Conservation (phyloP, 768 basidiomycete genomes). For the Boletus vinaceobasis region DNA sequence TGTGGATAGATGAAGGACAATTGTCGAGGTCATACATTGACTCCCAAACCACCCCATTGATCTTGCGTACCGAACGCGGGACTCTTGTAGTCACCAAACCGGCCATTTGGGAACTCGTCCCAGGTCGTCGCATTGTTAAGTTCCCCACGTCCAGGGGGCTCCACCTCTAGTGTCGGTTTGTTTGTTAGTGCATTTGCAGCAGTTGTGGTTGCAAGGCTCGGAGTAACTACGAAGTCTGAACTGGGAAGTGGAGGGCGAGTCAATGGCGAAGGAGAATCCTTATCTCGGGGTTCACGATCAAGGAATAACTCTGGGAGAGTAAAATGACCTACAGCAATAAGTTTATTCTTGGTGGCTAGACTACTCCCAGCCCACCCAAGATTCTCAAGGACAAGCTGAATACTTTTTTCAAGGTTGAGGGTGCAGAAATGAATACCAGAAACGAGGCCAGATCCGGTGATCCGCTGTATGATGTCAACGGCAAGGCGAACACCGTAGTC, state of each 20-base stretch:
- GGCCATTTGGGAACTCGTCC: constrained; percentile 98
- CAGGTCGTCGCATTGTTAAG: constrained; percentile 74
- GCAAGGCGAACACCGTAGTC: constrained; percentile 90
- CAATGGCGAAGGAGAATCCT: constrained; percentile 41
- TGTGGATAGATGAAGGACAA: background rate
- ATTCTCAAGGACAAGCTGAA: constrained; percentile 76
- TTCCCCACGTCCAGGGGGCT: constrained; percentile 64
- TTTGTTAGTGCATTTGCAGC: constrained; percentile 56
- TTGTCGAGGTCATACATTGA: constrained; percentile 43
- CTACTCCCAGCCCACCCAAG: constrained; percentile 65
- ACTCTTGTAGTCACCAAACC: constrained; percentile 96
- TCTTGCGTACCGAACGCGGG: constrained; percentile 87
- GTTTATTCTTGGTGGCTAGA: constrained; percentile 50
- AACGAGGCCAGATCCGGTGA: constrained; percentile 54
- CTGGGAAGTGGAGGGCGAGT: constrained; percentile 25
- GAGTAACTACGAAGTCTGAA: constrained; percentile 53
- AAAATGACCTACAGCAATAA: constrained; percentile 54
- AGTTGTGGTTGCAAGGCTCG: constrained; percentile 58
- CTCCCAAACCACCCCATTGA: constrained; percentile 69
- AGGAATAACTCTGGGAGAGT: background rate
- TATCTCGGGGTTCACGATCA: constrained; percentile 10
- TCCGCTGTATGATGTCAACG: constrained; percentile 67
- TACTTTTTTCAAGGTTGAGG: constrained; percentile 94
- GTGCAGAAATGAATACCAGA: constrained; percentile 92
- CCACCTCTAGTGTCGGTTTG: constrained; percentile 47